Percentiles rank a stretch among this genome's conserved stretches.
Conservation (phyloP, 179 eudicot species). For the Beta lomatogona region DNA sequence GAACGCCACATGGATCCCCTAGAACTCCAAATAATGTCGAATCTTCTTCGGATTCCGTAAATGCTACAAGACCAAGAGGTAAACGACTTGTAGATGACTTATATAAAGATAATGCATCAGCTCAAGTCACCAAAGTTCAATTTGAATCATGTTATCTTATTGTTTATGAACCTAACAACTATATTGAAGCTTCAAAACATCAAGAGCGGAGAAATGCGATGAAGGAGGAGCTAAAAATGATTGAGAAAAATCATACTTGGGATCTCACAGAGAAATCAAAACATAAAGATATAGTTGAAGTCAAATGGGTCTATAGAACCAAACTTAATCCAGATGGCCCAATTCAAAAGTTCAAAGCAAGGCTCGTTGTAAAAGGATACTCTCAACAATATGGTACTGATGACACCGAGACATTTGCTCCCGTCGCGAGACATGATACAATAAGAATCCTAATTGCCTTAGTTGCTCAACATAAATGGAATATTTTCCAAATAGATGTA, state of each 20-base stretch:
- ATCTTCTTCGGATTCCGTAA: no score
- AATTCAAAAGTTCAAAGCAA: neutral
- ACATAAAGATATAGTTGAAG: neutral
- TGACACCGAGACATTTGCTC: neutral
- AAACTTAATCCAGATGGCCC: neutral
- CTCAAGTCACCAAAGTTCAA: neutral
- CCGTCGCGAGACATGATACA: neutral
- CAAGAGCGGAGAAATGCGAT: no score
- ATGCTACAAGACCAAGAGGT: neutral
- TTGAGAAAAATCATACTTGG: neutral
- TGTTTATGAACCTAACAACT: no score
- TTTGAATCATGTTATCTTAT: neutral
- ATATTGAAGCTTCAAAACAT: no score
- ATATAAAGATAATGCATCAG: neutral
- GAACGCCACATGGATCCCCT: no score
- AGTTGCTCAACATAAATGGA: conserved; percentile 6
- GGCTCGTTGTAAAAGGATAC: conserved; percentile 8
- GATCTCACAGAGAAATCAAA: neutral
- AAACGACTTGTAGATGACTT: neutral
- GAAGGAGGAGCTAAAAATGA: no score
- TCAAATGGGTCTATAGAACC: neutral
- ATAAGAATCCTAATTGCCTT: neutral
- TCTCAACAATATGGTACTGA: conserved; percentile 5
- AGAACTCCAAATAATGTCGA: no score
- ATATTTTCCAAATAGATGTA: neutral